A percentile compares a stretch with the other conserved stretches of the same genome.
Conservation (phyloP, 257 asterid genomes). For the Ocimum tenuiflorum region DNA sequence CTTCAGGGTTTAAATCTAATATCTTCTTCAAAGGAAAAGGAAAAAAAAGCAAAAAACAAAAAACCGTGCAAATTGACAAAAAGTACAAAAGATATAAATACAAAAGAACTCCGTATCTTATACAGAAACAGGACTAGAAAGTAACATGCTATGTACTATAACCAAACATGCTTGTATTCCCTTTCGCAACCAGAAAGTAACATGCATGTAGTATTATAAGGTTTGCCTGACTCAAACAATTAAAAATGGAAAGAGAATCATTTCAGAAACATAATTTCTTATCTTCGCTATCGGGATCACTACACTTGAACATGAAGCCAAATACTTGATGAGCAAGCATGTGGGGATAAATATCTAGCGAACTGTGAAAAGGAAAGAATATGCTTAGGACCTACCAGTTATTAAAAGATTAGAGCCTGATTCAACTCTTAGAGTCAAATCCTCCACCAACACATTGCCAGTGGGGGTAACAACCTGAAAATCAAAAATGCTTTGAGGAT, state of each 20-base stretch:
- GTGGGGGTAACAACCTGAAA: slow-evolving; percentile 97
- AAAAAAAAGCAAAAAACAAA: too few relatives aligned
- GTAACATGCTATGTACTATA: background rate
- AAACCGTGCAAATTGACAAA: background rate
- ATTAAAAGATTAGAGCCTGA: slow-evolving; percentile 98
- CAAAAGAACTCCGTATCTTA: background rate
- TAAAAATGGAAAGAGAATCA: slow-evolving; percentile 6
- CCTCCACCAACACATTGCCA: slow-evolving; percentile 88
- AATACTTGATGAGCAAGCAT: background rate
- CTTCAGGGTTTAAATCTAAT: background rate
- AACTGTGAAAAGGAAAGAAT: background rate
- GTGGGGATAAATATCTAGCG: slow-evolving; percentile 2
- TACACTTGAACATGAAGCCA: background rate
- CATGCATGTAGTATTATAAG: too few relatives aligned
- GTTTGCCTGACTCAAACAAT: too few relatives aligned
- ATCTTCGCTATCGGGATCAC: background rate
- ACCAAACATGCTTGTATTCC: background rate
- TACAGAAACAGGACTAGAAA: background rate
- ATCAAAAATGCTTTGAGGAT: slow-evolving; percentile 23
- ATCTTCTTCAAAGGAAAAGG: too few relatives aligned
- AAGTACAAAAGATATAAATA: background rate
- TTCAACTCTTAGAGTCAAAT: slow-evolving; percentile 77
- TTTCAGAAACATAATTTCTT: background rate
- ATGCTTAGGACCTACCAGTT: slow-evolving; percentile 51
- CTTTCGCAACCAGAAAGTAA: background rate